These are phyloP conservation scores for Coffea humblotiana DNA, from an alignment of 305 asterid species.

Conservation along the genomic window DNA sequence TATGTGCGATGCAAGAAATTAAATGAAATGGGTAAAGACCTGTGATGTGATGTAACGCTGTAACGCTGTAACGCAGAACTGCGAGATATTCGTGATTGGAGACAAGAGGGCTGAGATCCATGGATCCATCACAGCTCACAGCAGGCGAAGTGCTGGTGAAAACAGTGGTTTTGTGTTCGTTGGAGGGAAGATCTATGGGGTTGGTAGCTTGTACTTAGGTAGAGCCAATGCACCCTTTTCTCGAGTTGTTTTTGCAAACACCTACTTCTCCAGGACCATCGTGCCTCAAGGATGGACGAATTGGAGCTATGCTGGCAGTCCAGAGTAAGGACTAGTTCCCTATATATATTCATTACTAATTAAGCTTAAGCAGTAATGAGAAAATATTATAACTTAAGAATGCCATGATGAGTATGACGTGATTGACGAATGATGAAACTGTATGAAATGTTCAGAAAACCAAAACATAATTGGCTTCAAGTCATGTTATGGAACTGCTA, in stretches of 20 bases:
- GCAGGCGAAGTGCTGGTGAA: conserved; percentile 51
- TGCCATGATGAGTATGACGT: neutral
- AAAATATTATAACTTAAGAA: neutral
- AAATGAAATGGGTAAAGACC: neutral
- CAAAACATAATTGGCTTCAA: too few species aligned
- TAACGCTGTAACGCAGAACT: conserved; percentile 39
- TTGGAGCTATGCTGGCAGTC: conserved; percentile 48
- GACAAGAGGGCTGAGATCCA: conserved; percentile 41
- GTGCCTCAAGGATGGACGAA: conserved; percentile 75
- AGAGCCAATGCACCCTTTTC: conserved; percentile 72
- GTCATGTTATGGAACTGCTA: too few species aligned
- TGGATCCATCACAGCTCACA: conserved; percentile 77
- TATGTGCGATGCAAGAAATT: neutral
- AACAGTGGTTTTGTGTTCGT: conserved; percentile 71
- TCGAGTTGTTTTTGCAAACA: conserved; percentile 65
- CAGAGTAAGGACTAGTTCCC: conserved; percentile 47
- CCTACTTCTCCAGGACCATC: conserved; percentile 66
- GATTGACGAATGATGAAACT: neutral
- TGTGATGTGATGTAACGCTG: neutral
- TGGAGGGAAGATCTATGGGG: conserved; percentile 67
- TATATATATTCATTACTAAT: too few species aligned
- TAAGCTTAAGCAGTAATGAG: too few species aligned
- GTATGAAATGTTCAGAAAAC: too few species aligned
- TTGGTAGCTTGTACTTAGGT: conserved; percentile 65
- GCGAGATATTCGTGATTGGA: conserved; percentile 65